Evolutionary conservation across 805 yeast species (phyloP).

Genomic region (Peterozyma toletana): DNA sequence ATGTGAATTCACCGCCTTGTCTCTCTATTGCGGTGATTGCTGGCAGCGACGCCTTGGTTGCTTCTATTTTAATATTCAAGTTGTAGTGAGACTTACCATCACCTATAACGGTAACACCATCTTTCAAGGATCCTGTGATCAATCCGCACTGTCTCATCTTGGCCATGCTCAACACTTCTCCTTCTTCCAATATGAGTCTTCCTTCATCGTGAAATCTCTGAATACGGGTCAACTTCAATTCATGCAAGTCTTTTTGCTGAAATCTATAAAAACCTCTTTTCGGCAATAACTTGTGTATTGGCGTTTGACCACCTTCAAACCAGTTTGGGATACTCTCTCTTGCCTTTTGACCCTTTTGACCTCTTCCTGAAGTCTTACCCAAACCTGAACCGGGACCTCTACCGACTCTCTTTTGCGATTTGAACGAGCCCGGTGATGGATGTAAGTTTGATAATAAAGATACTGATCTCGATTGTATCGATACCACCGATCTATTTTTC

Average conservation of each 20-base stretch:
- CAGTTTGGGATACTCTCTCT: conserved; percentile 84
- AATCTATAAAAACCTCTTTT: conserved; percentile 80
- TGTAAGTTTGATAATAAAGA: conserved; percentile 47
- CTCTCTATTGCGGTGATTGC: conserved; percentile 71
- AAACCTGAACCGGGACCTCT: conserved; percentile 91
- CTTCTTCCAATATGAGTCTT: conserved; percentile 49
- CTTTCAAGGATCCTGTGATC: conserved; percentile 60
- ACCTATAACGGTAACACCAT: conserved; percentile 80
- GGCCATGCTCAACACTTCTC: conserved; percentile 65
- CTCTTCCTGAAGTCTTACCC: conserved; percentile 96
- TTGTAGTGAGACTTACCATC: conserved; percentile 43
- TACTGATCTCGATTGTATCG: conserved; percentile 12
- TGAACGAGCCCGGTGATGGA: conserved; percentile 58
- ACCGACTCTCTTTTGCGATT: conserved; percentile 69
- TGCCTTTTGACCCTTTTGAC: conserved; percentile 98
- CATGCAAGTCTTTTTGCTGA: conserved; percentile 42
- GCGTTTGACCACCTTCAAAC: conserved; percentile 99
- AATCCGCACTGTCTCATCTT: conserved; percentile 71
- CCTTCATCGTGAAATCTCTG: conserved; percentile 66
- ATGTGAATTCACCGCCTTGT: conserved; percentile 67
- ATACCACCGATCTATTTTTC: too few species aligned
- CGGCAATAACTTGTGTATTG: conserved; percentile 76
- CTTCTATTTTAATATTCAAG: conserved; percentile 71
- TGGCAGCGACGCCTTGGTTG: conserved; percentile 67
- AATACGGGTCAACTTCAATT: conserved; percentile 62